Evolutionary conservation across 495 filamentous ascomycete genomes (phyloP), one percentile per base, ranked within the genome.

Genomic region (Stereocaulon alpinum): DNA sequence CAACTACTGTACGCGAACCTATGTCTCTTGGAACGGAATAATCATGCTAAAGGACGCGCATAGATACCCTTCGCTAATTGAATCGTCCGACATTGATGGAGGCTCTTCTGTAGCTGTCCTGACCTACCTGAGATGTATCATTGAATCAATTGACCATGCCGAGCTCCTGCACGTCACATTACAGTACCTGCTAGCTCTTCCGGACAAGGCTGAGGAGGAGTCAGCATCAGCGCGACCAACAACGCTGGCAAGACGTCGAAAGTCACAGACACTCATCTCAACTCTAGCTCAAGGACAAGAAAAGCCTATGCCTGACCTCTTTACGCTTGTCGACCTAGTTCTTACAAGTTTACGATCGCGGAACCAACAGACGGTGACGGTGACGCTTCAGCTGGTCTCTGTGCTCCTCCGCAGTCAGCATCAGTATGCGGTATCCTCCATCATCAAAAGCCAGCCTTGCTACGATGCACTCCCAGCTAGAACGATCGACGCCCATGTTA

Each of bases 31-130:
- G 10, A 12, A 18, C 10, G 3, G 6, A 12, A 0, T 30, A 32
- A 52, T 18, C 12, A 52, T 18, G 49, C 49, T 52, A 22, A 52
- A 6, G 18, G 29, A 6, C 32, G 10, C n/a, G n/a, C n/a, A 30
- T 60, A 95, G 90, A 75, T 96, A 97, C 66, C 93, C 93, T 32
- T 97, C 94, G 9, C 73, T 99, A 22, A 77, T 99, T 11, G 90
- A 99, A 70, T 97, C 94, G 6, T 96, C 93, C 0, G 93, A 99
- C 74, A 82, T 90, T 34, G 90, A 96, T 72, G 94, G 93, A 37
- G 94, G 94, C 40, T 97, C 94, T 2, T 93, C 92, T 6, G 91
- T 96, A 6, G 92, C 93, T 3, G 94, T 97, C 22, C 73, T 99
- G 58, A 97, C 91, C 2, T 97, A 99, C 71, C 79, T 97, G 29